Conservation (phyloP, 2,329 filamentous ascomycete species). For the Aspergillus awamori region DNA sequence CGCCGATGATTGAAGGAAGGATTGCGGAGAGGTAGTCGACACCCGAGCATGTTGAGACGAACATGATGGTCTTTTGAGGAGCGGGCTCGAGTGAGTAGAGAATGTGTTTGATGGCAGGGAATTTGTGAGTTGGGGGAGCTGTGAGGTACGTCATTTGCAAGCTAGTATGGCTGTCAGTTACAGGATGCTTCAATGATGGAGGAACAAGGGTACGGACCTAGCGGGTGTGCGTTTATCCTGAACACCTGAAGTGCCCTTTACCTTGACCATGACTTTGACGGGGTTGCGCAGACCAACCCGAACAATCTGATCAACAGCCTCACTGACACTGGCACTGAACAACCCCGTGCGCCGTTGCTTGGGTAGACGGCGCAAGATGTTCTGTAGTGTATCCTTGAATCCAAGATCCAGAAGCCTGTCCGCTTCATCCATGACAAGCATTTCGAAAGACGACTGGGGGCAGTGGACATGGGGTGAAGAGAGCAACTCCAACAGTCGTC, state of each 20-base stretch:
- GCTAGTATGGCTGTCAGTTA: constrained; percentile 44
- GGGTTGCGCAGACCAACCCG: constrained; percentile 90
- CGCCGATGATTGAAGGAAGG: constrained; percentile 71
- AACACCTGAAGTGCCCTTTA: constrained; percentile 72
- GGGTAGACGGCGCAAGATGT: constrained; percentile 78
- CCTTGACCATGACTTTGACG: constrained; percentile 91
- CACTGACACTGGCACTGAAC: constrained; percentile 94
- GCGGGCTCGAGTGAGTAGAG: constrained; percentile 69
- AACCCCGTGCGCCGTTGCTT: constrained; percentile 92
- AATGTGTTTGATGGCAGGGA: constrained; percentile 72
- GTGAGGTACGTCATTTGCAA: constrained; percentile 87
- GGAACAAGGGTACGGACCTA: constrained; percentile 44
- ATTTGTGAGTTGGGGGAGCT: constrained; percentile 75
- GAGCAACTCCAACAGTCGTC: constrained; percentile 83
- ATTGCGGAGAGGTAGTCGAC: constrained; percentile 92
- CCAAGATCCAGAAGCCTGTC: constrained; percentile 90
- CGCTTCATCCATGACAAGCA: constrained; percentile 90
- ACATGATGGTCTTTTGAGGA: constrained; percentile 85
- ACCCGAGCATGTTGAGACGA: constrained; percentile 88
- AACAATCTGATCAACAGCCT: constrained; percentile 91
- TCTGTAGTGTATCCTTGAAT: constrained; percentile 88
- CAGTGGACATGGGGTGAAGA: constrained; percentile 85
- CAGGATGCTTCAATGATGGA: background rate
- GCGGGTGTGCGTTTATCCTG: constrained; percentile 89
- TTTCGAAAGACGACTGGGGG: constrained; percentile 85